Evolutionary conservation across 805 yeast species (phyloP), one percentile per base, ranked within the genome.

Genomic region (Starmerella davenportii): DNA sequence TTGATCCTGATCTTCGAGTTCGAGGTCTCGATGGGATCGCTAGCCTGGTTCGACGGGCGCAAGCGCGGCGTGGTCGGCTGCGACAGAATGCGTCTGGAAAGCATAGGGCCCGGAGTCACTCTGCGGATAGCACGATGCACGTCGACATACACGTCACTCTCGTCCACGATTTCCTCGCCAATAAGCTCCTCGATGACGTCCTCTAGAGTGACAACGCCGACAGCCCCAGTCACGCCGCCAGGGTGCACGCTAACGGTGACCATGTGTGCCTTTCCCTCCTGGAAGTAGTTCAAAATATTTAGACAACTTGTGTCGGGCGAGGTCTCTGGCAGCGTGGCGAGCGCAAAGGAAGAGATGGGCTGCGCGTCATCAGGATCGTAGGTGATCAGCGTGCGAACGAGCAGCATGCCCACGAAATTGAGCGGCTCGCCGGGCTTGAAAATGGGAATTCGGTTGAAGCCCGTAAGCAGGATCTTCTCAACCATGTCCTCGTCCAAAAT

Each of bases 211-310:
- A 87, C 64, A 8, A 87, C 93, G 46, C 98, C 98, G 24, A 78
- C 56, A 1, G 95, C 90, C 17, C 95, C 95, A 30, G 66, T 65
- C 1, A 77, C 68, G 30, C 59, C 67, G 33, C 98, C 98, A 0
- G 96, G 96, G 34, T 66, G 65, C 41, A 74, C 76, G 46, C 87
- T 74, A 7, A 87, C 95, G 28, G 85, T 75, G 51, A 90, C 87
- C 98, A 87, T 87, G 59, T 87, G 98, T 1, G 93, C 77, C 58
- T 84, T 85, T 44, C 98, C 98, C 57, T 87, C 95, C 58, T 87
- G 98, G 67, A 90, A 87, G 60, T 87, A 87, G 58, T 87, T 87
- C 53, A 87, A 67, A 48, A 87, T 85, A 59, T 90, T 87, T 54
- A 87, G 65, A 58, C 96, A 87, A 4, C 95, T 82, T 3, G 96